Evolutionary conservation across 176 grass and related monocot genomes (phyloP), one percentile per base, ranked within the genome.

Genomic region (Echinochloa phyllopogon): DNA sequence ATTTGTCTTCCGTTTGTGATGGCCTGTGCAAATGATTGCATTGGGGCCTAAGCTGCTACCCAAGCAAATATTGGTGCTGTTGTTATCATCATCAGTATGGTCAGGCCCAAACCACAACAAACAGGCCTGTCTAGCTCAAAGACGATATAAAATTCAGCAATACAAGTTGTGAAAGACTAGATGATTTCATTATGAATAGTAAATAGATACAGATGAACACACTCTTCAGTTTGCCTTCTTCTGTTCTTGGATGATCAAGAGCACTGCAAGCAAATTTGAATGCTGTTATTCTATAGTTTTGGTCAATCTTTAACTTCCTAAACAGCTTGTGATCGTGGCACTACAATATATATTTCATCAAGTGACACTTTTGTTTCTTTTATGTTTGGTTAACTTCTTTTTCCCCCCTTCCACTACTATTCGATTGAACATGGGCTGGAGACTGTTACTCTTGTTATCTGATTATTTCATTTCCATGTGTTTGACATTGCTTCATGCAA

Each of bases 321-420:
- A 25, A 10, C 40, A 20, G 27, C 37, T 75, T 6, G n/a, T 69
- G 52, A 37, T 45, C 17, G 7, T 48, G 0, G 17, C 15, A 76
- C 40, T 10, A 61, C 8, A 65, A 43, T 59, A 24, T 21, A 47
- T 23, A 52, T 6, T 56, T 8, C 25, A 33, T 56, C 83, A 51
- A 38, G 33, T 27, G 47, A 27, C 2, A 49, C 33, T 38, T 56
- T 37, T 8, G n/a, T 23, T 21, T 77, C 29, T 41, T 61, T 43
- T 59, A 42, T 69, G 47, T 71, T 78, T 39, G 8, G n/a, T 78
- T 72, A 1, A 62, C 61, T 6, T 62, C 6, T 75, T 69, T 69
- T 77, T 76, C 50, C 41, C 10, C 52, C 75, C 61, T 85, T 85
- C 44, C 9, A 40, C 25, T 63, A 13, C 8, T 82, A 63, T 76